These are phyloP conservation scores for Mucor circinelloides DNA, from an alignment of 371 early-diverging fungal species.

Conservation along the genomic window DNA sequence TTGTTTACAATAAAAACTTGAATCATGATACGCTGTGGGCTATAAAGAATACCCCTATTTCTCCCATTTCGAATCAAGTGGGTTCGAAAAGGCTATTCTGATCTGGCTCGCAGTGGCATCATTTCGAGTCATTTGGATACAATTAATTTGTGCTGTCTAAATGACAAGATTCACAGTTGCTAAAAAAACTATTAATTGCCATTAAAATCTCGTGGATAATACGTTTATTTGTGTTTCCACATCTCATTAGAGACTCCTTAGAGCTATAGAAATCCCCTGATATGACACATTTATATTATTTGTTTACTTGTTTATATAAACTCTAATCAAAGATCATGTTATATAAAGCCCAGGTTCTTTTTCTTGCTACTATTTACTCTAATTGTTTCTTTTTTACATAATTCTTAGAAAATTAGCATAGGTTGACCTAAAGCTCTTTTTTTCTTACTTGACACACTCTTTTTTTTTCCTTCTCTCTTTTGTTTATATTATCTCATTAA, in stretches of 20 bases:
- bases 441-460: background rate
- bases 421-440: constrained; percentile 1
- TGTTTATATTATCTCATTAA: constrained; percentile 6
- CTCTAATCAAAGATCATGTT: background rate
- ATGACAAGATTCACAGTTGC: constrained; percentile 3
- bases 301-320: background rate
- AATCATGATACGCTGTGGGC: background rate
- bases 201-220: constrained; percentile 2
- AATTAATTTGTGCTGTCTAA: background rate
- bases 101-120: background rate
- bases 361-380: background rate
- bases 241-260: background rate
- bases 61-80: background rate
- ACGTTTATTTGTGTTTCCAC: background rate
- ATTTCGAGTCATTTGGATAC: background rate
- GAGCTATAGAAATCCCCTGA: background rate
- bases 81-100: background rate
- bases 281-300: background rate
- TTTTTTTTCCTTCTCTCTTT: background rate
- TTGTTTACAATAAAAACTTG: background rate
- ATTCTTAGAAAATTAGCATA: background rate
- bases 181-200: background rate
- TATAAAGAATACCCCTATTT: background rate
- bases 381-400: background rate
- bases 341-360: background rate